Evolutionary conservation across 352 stramenopile genomes (phyloP).

Genomic region (Globisporangium splendens): DNA sequence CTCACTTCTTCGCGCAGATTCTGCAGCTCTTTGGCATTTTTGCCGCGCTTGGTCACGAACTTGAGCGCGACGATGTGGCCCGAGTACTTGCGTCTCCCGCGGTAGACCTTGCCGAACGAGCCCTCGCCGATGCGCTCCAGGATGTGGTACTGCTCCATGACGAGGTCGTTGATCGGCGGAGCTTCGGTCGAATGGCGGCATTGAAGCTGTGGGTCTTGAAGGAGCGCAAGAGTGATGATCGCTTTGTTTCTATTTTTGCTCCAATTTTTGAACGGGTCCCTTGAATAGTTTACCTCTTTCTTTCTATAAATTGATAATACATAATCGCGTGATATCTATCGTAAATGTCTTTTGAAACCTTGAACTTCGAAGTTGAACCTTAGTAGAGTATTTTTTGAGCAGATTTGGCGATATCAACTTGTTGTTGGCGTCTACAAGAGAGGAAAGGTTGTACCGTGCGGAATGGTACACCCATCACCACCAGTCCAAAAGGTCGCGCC

Average conservation of each 20-base stretch:
- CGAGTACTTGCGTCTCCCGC: conserved; percentile 77
- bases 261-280: too few species aligned
- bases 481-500: conserved; percentile 1
- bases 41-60: conserved; percentile 93
- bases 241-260: too few species aligned
- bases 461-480: neutral
- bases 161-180: neutral
- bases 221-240: too few species aligned
- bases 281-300: too few species aligned
- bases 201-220: neutral
- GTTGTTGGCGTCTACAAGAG: too few species aligned
- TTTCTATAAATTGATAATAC: too few species aligned
- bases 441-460: neutral
- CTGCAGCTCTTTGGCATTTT: conserved; percentile 86
- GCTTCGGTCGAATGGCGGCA: neutral
- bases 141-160: conserved; percentile 92
- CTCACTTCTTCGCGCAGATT: conserved; percentile 91
- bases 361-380: too few species aligned
- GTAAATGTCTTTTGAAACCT: too few species aligned
- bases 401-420: too few species aligned
- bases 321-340: too few species aligned
- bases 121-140: conserved; percentile 92
- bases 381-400: too few species aligned
- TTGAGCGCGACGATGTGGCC: conserved; percentile 91
- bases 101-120: conserved; percentile 86